Evolutionary conservation across 306 rosid genomes (phyloP).

Genomic region (Inga leiocalycina): DNA sequence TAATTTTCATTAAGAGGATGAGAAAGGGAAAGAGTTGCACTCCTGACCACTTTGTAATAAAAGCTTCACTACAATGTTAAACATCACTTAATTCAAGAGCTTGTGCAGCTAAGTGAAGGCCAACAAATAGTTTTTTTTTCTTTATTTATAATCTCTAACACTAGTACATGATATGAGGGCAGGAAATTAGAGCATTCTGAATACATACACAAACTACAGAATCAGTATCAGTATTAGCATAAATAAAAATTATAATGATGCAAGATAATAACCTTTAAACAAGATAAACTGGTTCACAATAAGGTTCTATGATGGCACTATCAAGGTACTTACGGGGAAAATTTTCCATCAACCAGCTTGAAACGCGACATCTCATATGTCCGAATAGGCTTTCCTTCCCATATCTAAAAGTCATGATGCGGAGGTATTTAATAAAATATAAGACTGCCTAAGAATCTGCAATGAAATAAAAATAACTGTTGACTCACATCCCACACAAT

Average conservation of each 20-base stretch:
- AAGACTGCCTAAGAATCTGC: conserved; percentile 26
- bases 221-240: not conserved
- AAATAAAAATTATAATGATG: not conserved
- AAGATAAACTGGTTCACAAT: conserved; percentile 12
- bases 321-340: conserved; percentile 86
- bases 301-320: conserved; percentile 1
- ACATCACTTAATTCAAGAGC: not conserved
- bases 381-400: conserved; percentile 95
- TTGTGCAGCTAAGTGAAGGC: not conserved
- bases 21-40: not conserved
- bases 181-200: not conserved
- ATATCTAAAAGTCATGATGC: conserved; percentile 64
- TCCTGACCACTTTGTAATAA: not conserved
- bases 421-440: conserved; percentile 25
- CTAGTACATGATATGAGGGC: not conserved
- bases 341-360: conserved; percentile 97
- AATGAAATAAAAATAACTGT: conserved; percentile 36
- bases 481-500: conserved; percentile 99
- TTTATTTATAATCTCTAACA: not conserved
- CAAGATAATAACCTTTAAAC: conserved; percentile 16
- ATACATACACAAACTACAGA: not conserved
- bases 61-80: not conserved
- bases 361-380: conserved; percentile 74
- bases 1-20: not conserved
- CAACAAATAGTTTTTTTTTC: not conserved